Base-by-base conservation (phyloP, 169 alveolate genomes). In the Plasmodium billcollinsi region DNA sequence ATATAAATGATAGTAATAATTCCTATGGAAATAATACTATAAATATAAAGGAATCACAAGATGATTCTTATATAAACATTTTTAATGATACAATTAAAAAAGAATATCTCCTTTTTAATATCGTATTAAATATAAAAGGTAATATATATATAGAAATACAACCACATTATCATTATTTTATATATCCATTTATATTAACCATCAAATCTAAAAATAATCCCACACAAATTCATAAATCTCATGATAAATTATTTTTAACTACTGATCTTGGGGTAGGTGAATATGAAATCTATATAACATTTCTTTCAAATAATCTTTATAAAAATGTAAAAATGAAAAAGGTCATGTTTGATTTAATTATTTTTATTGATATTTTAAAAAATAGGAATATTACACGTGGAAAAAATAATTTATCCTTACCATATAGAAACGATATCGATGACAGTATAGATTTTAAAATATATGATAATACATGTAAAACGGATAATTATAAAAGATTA, bases 101-200 rank as follows among this genome's bases (percentile, higher is more conserved):
- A 3, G 56, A 66, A 21, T 65, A 78, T 26, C 21, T 52, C 1
- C 33, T 78, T 78, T 78, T 65, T 29, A 29, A 8, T 14, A 6
- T 78, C 14, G 54, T 3, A 15, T 43, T 78, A 29, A 76, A 78
- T 20, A 71, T 59, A 21, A 24, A 43, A 2, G 45, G 63, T 9
- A 29, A 78, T 20, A 33, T 78, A 12, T 78, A 78, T 33, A 56
- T 78, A 7, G 89, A 78, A 26, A 65, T 78, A 78, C 65, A 78
- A 12, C 89, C 89, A 6, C 89, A 78, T 45, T 78, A 8, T 78
- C 67, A 78, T 59, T 66, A 49, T 70, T 78, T 78, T 78, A 59
- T 54, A 1, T 78, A 78, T 61, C 89, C 89, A 52, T 78, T 78
- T 52, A 11, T 50, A 5, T 15, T 78, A 29, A 65, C 45, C 12